phyloP scores from a whole-genome alignment of 108 stramenopile species.

The Skeletonema grethae region DNA sequence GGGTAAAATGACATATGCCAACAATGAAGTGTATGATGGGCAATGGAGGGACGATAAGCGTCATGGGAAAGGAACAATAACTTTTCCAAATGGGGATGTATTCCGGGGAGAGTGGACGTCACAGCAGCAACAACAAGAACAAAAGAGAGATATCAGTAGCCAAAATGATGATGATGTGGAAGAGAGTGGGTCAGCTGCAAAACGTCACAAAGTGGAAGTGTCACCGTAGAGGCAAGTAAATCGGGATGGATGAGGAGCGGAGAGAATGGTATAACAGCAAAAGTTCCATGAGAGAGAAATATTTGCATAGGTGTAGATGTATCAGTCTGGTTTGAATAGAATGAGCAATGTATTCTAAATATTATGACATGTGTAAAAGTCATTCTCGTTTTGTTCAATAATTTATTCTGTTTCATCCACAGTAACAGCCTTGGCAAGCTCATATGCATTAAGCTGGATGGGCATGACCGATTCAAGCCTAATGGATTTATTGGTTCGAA shows the following conservation, averaged over 20 bases:
- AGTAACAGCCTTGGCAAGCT: too few species aligned
- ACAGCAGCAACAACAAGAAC: neutral
- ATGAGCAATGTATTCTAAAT: too few species aligned
- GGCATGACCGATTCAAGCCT: too few species aligned
- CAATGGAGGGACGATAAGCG: slow-evolving; percentile 23
- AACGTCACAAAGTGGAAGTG: neutral
- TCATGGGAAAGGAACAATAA: slow-evolving; percentile 12
- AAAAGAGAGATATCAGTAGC: neutral
- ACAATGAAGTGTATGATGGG: slow-evolving; percentile 31
- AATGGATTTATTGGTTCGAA: too few species aligned
- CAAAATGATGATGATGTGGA: neutral
- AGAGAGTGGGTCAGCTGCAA: neutral
- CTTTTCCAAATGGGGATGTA: neutral
- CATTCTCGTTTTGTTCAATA: too few species aligned
- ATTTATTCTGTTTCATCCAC: too few species aligned
- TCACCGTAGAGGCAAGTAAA: neutral
- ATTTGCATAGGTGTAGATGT: too few species aligned
- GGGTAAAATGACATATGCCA: slow-evolving; percentile 45
- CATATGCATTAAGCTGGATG: too few species aligned
- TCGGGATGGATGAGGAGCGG: neutral
- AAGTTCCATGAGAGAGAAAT: too few species aligned
- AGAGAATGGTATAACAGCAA: too few species aligned
- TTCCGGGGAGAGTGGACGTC: neutral
- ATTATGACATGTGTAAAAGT: too few species aligned
- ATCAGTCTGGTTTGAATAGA: too few species aligned